Evolutionary conservation across 2,329 filamentous ascomycete species (phyloP).

Genomic region (Pseudogymnoascus sp.): DNA sequence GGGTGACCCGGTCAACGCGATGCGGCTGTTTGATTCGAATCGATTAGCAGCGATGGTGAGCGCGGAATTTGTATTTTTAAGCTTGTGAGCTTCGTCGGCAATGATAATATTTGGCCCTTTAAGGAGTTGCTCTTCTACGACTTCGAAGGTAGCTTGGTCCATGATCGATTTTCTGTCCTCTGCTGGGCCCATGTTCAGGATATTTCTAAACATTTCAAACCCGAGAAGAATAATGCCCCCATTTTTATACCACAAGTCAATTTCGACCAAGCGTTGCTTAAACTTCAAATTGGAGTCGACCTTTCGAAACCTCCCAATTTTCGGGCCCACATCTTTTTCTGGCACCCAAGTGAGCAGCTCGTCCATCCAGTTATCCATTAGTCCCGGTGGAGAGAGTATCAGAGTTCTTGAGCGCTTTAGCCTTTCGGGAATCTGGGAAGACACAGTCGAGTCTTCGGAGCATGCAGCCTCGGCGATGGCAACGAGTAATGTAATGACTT

Average conservation of each 20-base stretch:
- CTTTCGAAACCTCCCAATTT: constrained; percentile 48
- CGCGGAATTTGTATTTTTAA: constrained; percentile 58
- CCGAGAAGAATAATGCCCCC: constrained; percentile 73
- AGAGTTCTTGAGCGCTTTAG: constrained; percentile 58
- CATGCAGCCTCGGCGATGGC: constrained; percentile 59
- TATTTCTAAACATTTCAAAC: constrained; percentile 57
- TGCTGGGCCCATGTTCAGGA: constrained; percentile 30
- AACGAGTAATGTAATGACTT: constrained; percentile 75
- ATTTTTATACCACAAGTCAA: constrained; percentile 51
- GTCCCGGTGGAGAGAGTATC: constrained; percentile 64
- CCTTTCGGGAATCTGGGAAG: constrained; percentile 58
- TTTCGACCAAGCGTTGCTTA: constrained; percentile 35
- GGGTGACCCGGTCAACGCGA: constrained; percentile 82
- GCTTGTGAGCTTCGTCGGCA: constrained; percentile 73
- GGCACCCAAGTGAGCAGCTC: constrained; percentile 68
- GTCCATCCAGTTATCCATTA: constrained; percentile 77
- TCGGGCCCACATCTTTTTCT: constrained; percentile 26
- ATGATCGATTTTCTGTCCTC: constrained; percentile 22
- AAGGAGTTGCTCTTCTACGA: constrained; percentile 42
- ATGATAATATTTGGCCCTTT: constrained; percentile 63
- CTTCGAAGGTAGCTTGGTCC: constrained; percentile 29
- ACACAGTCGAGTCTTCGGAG: constrained; percentile 49
- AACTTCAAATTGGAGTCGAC: constrained; percentile 38
- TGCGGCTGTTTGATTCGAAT: constrained; percentile 61
- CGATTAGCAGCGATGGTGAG: constrained; percentile 45